Conservation (phyloP, 495 filamentous ascomycete species). For the Pseudoneurospora amorphoporcata region DNA sequence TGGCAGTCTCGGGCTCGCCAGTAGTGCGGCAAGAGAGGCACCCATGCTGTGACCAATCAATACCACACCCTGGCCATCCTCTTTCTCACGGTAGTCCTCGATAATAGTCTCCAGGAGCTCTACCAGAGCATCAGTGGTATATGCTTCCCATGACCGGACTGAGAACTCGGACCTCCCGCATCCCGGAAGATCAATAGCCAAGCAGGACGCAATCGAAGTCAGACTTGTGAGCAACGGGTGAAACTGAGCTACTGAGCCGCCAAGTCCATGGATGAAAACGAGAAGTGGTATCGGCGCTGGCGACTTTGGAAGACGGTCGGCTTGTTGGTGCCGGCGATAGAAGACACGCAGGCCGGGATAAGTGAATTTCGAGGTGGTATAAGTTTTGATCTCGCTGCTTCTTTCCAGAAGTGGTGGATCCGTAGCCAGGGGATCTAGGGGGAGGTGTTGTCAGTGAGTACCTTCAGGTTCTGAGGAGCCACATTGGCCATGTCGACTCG, state of each 20-base stretch:
- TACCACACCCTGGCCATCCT: constrained; percentile 62
- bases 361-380: constrained; percentile 55
- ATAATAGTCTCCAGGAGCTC: constrained; percentile 67
- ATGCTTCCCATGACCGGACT: constrained; percentile 65
- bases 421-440: constrained; percentile 29
- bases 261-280: constrained; percentile 86
- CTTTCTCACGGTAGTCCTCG: constrained; percentile 53
- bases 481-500: not conserved
- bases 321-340: constrained; percentile 69
- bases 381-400: constrained; percentile 60
- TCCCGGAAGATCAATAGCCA: constrained; percentile 83
- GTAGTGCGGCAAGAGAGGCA: constrained; percentile 61
- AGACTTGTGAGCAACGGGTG: constrained; percentile 71
- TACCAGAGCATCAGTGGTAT: constrained; percentile 63
- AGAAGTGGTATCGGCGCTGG: constrained; percentile 70
- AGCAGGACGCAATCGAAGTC: constrained; percentile 74
- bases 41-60: constrained; percentile 86
- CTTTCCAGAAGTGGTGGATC: constrained; percentile 73
- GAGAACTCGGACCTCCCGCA: constrained; percentile 70
- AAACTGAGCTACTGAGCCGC: constrained; percentile 84
- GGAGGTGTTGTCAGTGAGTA: not conserved
- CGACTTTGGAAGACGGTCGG: constrained; percentile 59
- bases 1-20: constrained; percentile 54
- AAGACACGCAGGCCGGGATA: constrained; percentile 79
- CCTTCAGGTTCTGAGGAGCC: not conserved